Conservation (phyloP, 371 early-diverging fungal species). For the Zancudomyces culisetae region DNA sequence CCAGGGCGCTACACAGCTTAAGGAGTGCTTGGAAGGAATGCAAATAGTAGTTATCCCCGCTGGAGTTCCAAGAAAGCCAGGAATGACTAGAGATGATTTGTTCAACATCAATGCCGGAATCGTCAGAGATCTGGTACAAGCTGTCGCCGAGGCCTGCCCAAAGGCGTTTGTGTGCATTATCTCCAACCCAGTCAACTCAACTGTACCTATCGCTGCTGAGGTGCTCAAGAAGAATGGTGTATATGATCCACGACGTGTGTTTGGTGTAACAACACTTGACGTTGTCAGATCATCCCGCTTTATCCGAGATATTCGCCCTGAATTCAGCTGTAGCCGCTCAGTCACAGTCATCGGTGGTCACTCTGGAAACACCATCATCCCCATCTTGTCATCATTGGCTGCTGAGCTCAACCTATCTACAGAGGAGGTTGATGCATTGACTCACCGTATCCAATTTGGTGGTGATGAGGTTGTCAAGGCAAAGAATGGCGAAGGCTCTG, state of each 20-base stretch:
- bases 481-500: constrained; percentile 91
- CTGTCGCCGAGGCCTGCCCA: constrained; percentile 48
- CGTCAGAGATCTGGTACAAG: constrained; percentile 61
- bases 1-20: constrained; percentile 52
- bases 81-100: constrained; percentile 97
- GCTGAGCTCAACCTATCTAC: constrained; percentile 55
- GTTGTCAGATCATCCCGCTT: constrained; percentile 91
- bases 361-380: constrained; percentile 93
- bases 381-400: constrained; percentile 46
- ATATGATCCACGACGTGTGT: constrained; percentile 33
- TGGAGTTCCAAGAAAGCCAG: constrained; percentile 96
- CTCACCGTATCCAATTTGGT: constrained; percentile 94
- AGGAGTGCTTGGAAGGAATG: constrained; percentile 55
- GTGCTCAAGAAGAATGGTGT: constrained; percentile 79
- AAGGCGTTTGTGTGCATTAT: constrained; percentile 83
- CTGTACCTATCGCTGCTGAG: constrained; percentile 94
- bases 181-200: constrained; percentile 98
- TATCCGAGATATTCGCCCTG: constrained; percentile 54
- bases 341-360: constrained; percentile 94
- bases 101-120: constrained; percentile 94
- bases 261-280: constrained; percentile 95
- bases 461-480: constrained; percentile 98
- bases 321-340: constrained; percentile 43
- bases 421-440: constrained; percentile 74
- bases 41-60: constrained; percentile 92